Percentiles rank a stretch among this genome's conserved stretches.
Conservation (phyloP, 73 alveolate species). For the Paraurostyla sp. region DNA sequence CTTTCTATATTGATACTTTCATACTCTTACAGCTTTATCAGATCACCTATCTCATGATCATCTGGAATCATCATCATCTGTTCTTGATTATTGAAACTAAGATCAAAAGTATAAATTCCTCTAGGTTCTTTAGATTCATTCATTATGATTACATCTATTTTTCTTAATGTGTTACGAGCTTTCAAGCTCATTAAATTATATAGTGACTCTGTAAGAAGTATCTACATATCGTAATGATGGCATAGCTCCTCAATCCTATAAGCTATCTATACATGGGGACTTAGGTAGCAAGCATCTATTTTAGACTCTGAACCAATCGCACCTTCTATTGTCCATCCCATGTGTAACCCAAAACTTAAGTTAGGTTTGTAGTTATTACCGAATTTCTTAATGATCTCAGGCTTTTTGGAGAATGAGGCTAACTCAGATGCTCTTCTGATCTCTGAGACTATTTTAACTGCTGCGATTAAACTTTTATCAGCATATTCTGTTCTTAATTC, state of each 20-base stretch:
- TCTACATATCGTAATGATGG: slow-evolving; percentile 68
- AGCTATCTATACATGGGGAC: slow-evolving; percentile 87
- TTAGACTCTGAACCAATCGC: slow-evolving; percentile 94
- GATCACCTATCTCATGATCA: slow-evolving; percentile 79
- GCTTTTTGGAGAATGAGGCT: slow-evolving; percentile 67
- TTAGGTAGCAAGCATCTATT: slow-evolving; percentile 93
- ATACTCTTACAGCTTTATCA: slow-evolving; percentile 72
- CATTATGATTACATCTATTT: slow-evolving; percentile 80
- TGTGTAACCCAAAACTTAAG: slow-evolving; percentile 89
- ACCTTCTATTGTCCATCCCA: slow-evolving; percentile 97
- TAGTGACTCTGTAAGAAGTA: slow-evolving; percentile 76
- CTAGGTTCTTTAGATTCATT: slow-evolving; percentile 64
- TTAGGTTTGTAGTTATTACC: slow-evolving; percentile 71
- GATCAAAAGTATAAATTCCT: slow-evolving; percentile 81
- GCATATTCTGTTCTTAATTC: slow-evolving; percentile 85
- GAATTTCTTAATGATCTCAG: slow-evolving; percentile 50
- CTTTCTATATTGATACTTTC: slow-evolving; percentile 80
- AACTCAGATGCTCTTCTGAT: slow-evolving; percentile 76
- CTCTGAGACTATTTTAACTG: slow-evolving; percentile 81
- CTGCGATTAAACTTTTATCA: slow-evolving; percentile 76
- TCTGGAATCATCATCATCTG: slow-evolving; percentile 72
- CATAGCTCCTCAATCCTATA: slow-evolving; percentile 83
- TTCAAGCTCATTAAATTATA: slow-evolving; percentile 76
- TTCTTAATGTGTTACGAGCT: slow-evolving; percentile 81
- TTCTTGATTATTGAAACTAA: slow-evolving; percentile 59